Evolutionary conservation across 352 stramenopile species (phyloP).

Genomic region (Globisporangium lucens): DNA sequence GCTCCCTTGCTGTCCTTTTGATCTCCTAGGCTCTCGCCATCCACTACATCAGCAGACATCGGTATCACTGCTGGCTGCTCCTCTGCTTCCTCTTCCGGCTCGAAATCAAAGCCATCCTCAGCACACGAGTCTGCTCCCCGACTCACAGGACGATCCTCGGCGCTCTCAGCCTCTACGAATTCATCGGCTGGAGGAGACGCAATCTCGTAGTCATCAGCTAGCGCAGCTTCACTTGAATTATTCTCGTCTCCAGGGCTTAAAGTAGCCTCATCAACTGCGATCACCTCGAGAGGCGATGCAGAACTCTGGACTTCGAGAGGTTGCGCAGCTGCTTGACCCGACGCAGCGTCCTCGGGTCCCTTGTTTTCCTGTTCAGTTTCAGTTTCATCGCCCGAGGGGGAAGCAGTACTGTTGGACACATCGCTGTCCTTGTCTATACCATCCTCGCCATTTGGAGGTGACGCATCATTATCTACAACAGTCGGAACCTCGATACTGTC

Average conservation of each 20-base stretch:
- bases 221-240: neutral
- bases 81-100: conserved; percentile 2
- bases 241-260: neutral
- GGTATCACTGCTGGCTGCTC: neutral
- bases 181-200: neutral
- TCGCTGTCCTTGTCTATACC: neutral
- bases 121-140: conserved; percentile 16
- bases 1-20: neutral
- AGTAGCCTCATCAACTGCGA: neutral
- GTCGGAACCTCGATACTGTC: neutral
- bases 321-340: too few relatives aligned
- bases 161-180: neutral
- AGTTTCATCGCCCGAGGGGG: neutral
- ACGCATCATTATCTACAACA: neutral
- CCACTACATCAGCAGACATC: neutral
- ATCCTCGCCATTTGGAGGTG: neutral
- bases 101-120: conserved; percentile 16
- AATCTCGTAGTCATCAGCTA: neutral
- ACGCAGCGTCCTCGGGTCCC: neutral
- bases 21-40: neutral
- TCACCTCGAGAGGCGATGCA: too few relatives aligned
- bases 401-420: neutral
- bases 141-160: conserved; percentile 10
- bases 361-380: neutral
- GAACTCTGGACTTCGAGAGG: neutral